phyloP scores from a whole-genome alignment of 805 yeast species.

The Yarrowia yakushimensis region DNA sequence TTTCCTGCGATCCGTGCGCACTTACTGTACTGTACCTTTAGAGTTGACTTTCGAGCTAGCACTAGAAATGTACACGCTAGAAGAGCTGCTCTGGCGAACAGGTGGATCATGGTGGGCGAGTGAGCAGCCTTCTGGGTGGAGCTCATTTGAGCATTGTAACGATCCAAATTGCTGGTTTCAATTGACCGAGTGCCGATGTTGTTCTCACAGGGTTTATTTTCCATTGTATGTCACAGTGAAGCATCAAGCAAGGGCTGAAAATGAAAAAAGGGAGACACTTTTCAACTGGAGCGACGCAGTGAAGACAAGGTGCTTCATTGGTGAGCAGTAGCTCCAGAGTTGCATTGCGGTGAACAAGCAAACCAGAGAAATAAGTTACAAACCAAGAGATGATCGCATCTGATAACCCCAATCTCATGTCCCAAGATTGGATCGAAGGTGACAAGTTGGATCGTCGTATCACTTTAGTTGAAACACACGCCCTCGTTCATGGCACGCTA shows the following conservation, averaged over 20 bases:
- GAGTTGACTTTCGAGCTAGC: background rate
- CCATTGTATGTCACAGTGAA: background rate
- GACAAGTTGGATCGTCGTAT: no score
- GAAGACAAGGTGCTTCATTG: background rate
- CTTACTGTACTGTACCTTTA: no score
- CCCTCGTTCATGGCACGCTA: background rate
- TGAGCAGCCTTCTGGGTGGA: background rate
- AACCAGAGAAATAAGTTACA: background rate
- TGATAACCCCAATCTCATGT: background rate
- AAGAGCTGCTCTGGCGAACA: background rate
- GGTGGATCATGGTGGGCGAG: no score
- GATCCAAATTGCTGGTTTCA: no score
- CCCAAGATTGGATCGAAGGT: no score
- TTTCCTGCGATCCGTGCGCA: background rate
- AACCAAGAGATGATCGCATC: conserved; percentile 13
- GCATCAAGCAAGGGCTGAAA: background rate
- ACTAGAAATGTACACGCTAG: background rate
- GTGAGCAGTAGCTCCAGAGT: background rate
- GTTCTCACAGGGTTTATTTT: no score
- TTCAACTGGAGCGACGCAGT: background rate
- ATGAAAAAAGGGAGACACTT: background rate
- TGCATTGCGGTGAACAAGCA: background rate
- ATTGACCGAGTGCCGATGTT: no score
- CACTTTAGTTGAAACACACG: background rate
- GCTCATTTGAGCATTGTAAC: no score